These are phyloP conservation scores for Hygrocybe punicea DNA, from an alignment of 768 basidiomycete species.

Conservation along the genomic window DNA sequence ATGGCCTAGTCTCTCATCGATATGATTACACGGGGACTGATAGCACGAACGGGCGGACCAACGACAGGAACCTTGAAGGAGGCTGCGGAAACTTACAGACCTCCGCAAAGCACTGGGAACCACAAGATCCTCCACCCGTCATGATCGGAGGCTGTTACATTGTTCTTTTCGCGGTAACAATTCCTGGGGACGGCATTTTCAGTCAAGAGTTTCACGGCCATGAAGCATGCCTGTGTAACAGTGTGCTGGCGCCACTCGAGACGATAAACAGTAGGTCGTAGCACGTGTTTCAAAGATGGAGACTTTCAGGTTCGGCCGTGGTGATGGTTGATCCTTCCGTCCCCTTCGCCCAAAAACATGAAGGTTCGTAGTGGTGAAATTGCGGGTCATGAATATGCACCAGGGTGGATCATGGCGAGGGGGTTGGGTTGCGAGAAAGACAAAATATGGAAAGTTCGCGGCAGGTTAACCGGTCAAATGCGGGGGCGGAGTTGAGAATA, in stretches of 20 bases:
- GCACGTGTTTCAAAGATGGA: not conserved
- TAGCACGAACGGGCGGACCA: not conserved
- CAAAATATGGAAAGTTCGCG: not conserved
- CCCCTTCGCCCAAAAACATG: not conserved
- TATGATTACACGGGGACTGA: not conserved
- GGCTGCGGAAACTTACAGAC: not conserved
- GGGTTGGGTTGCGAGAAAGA: not conserved
- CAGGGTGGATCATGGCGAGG: not conserved
- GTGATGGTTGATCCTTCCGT: conserved; percentile 5
- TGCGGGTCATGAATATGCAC: not conserved
- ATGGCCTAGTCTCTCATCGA: not conserved
- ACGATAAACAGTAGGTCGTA: not conserved
- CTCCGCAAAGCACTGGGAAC: not conserved
- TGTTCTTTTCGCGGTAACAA: not conserved
- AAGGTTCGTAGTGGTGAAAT: no score
- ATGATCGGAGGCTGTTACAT: not conserved
- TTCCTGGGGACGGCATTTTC: no score
- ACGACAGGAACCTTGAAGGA: not conserved
- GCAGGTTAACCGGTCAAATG: not conserved
- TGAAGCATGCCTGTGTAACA: no score
- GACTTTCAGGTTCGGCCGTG: not conserved
- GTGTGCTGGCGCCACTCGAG: no score
- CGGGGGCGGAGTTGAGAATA: not conserved
- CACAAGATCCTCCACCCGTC: not conserved
- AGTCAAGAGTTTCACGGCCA: no score